A percentile compares a stretch with the other conserved stretches of the same genome.
Conservation (phyloP, 176 grass and related monocot species). For the Aegilops speltoides region DNA sequence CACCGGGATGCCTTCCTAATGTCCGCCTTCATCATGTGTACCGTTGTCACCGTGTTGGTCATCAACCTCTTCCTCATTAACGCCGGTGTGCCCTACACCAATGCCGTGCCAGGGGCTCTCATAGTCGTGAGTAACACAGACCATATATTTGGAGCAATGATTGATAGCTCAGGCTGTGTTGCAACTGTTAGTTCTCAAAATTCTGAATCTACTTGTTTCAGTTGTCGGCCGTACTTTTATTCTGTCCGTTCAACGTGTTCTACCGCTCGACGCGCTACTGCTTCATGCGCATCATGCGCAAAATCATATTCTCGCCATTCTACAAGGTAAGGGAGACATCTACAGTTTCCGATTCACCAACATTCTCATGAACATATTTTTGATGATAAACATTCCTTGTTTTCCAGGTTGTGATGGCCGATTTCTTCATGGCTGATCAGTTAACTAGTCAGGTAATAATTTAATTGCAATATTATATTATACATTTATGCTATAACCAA, state of each 20-base stretch:
- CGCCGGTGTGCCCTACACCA: constrained; percentile 43
- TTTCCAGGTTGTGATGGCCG: constrained; percentile 85
- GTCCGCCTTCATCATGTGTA: constrained; percentile 76
- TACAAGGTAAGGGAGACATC: constrained; percentile 56
- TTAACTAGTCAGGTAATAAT: constrained; percentile 90
- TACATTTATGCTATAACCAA: not conserved
- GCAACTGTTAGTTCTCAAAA: not conserved
- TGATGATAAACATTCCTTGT: not conserved
- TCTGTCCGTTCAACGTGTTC: constrained; percentile 84
- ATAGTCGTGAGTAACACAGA: constrained; percentile 50
- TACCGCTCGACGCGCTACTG: constrained; percentile 80
- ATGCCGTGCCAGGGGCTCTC: constrained; percentile 67
- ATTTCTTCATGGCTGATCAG: constrained; percentile 99
- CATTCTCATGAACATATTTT: not conserved
- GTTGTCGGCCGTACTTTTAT: constrained; percentile 50
- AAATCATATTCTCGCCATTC: constrained; percentile 79
- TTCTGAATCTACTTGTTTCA: constrained; percentile 25
- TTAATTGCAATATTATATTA: not conserved
- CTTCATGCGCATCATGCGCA: constrained; percentile 81
- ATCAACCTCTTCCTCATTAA: constrained; percentile 69
- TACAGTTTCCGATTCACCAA: not conserved
- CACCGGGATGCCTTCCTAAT: constrained; percentile 88
- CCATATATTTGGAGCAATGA: not conserved
- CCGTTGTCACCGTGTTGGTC: constrained; percentile 58
- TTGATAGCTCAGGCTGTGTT: not conserved